phyloP scores from a whole-genome alignment of 2,329 filamentous ascomycete genomes.

The Acephala macrosclerotiorum region DNA sequence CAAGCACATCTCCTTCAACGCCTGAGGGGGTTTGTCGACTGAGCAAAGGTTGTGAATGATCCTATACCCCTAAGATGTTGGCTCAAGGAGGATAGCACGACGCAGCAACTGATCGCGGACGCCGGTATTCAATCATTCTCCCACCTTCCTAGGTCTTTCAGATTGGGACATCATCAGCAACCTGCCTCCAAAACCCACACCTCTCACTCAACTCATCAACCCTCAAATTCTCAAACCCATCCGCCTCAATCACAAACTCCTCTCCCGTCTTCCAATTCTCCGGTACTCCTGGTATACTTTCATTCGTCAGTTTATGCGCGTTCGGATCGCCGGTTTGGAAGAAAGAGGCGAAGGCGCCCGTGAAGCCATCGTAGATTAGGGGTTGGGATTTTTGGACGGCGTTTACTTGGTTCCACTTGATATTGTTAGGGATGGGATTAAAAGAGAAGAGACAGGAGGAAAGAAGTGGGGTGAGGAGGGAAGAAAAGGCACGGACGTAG shows the following conservation, averaged over 20 bases:
- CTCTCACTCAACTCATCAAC: constrained; percentile 49
- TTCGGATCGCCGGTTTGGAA: constrained; percentile 67
- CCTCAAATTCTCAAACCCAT: constrained; percentile 51
- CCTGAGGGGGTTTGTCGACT: too few relatives aligned
- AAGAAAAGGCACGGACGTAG: constrained; percentile 51
- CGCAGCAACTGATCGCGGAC: too few relatives aligned
- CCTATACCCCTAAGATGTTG: too few relatives aligned
- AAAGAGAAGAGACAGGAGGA: neutral
- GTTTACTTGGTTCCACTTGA: constrained; percentile 67
- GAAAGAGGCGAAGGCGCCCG: constrained; percentile 66
- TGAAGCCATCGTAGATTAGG: constrained; percentile 61
- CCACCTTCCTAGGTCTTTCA: neutral
- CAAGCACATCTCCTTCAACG: too few relatives aligned
- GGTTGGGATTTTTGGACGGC: constrained; percentile 58
- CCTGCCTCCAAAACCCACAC: constrained; percentile 61
- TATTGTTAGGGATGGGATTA: neutral
- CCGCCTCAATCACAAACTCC: constrained; percentile 59
- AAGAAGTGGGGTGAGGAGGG: neutral
- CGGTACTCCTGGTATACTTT: constrained; percentile 53
- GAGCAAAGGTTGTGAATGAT: too few relatives aligned
- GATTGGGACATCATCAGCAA: constrained; percentile 54
- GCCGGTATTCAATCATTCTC: too few relatives aligned
- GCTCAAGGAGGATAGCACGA: too few relatives aligned
- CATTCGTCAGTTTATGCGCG: constrained; percentile 59
- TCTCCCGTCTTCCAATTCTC: constrained; percentile 41